Base-by-base conservation (phyloP, 257 asterid species). In the Fraxinus cuspidata region DNA sequence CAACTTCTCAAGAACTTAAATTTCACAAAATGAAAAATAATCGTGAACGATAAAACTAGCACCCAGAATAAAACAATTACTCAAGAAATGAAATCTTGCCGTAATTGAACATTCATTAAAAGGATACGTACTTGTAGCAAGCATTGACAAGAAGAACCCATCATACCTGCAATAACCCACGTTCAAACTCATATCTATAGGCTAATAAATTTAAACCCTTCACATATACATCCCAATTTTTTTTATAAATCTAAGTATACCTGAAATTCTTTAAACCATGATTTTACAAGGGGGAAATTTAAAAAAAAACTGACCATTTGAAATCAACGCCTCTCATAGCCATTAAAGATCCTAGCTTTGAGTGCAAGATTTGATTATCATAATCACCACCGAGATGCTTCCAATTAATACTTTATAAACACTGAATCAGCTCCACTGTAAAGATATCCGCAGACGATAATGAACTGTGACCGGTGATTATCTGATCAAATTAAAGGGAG, bases 81-180 rank as follows among this genome's bases (percentile, higher is more conserved):
- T 73, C 77, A 77, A 78, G 81, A 78, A 86, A 65, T n/a, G 66
- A 81, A 83, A 64, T 78, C 77, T 47, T 73, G 68, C 68, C 18
- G 16, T 10, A 60, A 23, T 21, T 60, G 77, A 84, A 44, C 58
- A 44, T 67, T 67, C 66, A 67, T 47, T 38, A 71, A 73, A 84
- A 94, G 99, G 99, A 95, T 95, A 93, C 99, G 87, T 81, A 71
- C 98, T 95, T 16, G 96, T 95, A n/a, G 97, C 98, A 27, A 95
- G 90, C 99, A 95, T 95, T 78, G 97, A 91, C 87, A 95, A 82
- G 94, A 95, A 95, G 86, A 95, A 95, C 77, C 99, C 99, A 95
- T 95, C 98, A 71, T 93, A 95, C 99, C 98, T 95, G 88, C 88
- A 86, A 88, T 34, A 85, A 60, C 83, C 86, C 72, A 85, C 42